Evolutionary conservation across 495 filamentous ascomycete genomes (phyloP).

Genomic region (Penicillium herquei): DNA sequence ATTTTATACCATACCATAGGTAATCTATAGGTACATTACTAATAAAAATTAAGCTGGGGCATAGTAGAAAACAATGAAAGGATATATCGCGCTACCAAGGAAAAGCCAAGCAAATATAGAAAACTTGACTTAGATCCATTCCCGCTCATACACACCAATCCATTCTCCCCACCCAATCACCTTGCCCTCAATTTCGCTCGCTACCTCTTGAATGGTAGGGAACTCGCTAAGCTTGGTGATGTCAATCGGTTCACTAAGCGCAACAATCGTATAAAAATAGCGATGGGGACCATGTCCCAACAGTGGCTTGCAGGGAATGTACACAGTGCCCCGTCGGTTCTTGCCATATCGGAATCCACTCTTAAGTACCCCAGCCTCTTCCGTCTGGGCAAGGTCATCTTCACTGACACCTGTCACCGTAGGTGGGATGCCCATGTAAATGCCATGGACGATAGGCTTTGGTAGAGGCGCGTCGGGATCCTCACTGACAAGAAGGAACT

Average conservation of each 20-base stretch:
- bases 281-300: constrained; percentile 49
- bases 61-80: no score
- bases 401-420: constrained; percentile 32
- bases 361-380: constrained; percentile 24
- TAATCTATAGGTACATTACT: no score
- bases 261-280: constrained; percentile 51
- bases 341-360: constrained; percentile 49
- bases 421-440: constrained; percentile 45
- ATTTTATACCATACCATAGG: no score
- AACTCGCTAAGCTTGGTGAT: constrained; percentile 23
- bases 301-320: constrained; percentile 40
- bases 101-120: background rate
- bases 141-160: constrained; percentile 48
- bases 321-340: constrained; percentile 36
- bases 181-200: constrained; percentile 41
- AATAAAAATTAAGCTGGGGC: no score
- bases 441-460: constrained; percentile 44
- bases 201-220: constrained; percentile 28
- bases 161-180: constrained; percentile 52
- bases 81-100: background rate
- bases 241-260: constrained; percentile 39
- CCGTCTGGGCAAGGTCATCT: constrained; percentile 34
- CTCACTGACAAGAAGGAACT: constrained; percentile 50
- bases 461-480: constrained; percentile 52
- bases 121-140: constrained; percentile 12